A percentile compares a stretch with the other conserved stretches of the same genome.
Evolutionary conservation across 2,329 filamentous ascomycete genomes (phyloP).

Genomic region (Phaeosphaeria sp.): DNA sequence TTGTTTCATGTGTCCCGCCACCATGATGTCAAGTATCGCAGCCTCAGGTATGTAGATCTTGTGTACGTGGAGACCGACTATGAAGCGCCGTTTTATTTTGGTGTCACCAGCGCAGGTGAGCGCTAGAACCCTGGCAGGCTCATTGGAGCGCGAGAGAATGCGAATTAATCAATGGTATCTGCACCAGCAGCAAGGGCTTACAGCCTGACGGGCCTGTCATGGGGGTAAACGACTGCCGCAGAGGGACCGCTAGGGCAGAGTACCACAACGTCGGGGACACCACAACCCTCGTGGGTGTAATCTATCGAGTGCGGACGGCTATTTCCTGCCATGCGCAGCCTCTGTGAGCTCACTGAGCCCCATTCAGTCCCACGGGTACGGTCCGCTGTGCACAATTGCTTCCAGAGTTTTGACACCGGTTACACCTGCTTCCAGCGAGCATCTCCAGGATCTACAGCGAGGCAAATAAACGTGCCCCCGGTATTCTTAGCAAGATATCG

Average conservation of each 20-base stretch:
- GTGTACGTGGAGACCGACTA: background rate
- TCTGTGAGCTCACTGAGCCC: constrained; percentile 22
- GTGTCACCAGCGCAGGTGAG: constrained; percentile 26
- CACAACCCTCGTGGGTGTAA: constrained; percentile 27
- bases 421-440: background rate
- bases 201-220: constrained; percentile 15
- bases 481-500: background rate
- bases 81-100: constrained; percentile 24
- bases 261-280: constrained; percentile 11
- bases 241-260: constrained; percentile 10
- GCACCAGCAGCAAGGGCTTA: constrained; percentile 20
- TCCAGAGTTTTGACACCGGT: constrained; percentile 1
- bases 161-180: constrained; percentile 11
- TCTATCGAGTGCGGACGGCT: constrained; percentile 27
- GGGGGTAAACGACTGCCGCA: constrained; percentile 15
- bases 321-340: constrained; percentile 23
- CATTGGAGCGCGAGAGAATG: constrained; percentile 14
- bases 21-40: constrained; percentile 14
- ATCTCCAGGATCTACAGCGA: background rate
- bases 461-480: background rate
- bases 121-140: constrained; percentile 20
- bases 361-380: constrained; percentile 13
- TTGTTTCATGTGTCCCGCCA: constrained; percentile 7
- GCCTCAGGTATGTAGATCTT: constrained; percentile 13
- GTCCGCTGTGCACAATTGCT: constrained; percentile 2